These are phyloP conservation scores for Saccharomyces hybrid DNA, from an alignment of 1,139 yeast genomes.

Conservation along the genomic window DNA sequence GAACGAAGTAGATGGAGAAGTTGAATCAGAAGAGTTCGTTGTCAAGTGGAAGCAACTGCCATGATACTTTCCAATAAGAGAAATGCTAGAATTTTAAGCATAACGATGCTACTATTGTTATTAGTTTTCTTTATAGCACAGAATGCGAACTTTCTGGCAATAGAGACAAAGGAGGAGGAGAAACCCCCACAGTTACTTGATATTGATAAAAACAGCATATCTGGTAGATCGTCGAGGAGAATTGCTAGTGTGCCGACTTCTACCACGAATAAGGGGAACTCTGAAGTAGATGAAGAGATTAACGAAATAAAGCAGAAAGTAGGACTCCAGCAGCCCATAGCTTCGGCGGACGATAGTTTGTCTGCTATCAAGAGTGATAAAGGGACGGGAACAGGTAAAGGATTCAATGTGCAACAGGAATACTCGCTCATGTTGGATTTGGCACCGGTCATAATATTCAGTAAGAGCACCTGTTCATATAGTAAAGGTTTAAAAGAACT, in stretches of 20 bases:
- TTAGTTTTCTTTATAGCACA: conserved; percentile 24
- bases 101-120: conserved; percentile 22
- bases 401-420: conserved; percentile 56
- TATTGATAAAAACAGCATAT: neutral
- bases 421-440: conserved; percentile 49
- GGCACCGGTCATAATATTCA: conserved; percentile 66
- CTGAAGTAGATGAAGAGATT: conserved; percentile 12
- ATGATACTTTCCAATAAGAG: conserved; percentile 14
- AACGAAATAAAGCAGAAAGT: conserved; percentile 19
- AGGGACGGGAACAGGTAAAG: conserved; percentile 9
- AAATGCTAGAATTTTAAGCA: conserved; percentile 22
- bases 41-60: neutral
- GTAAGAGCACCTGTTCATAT: conserved; percentile 69
- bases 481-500: conserved; percentile 64
- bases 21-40: no score
- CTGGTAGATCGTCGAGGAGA: conserved; percentile 1
- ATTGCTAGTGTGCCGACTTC: neutral
- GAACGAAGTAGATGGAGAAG: neutral
- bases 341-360: conserved; percentile 2
- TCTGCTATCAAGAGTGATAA: neutral
- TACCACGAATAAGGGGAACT: conserved; percentile 4
- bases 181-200: neutral
- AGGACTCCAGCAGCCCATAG: conserved; percentile 8
- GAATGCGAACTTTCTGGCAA: conserved; percentile 15
- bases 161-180: conserved; percentile 5